Conservation (phyloP, 345 rosid genomes). For the Rhodamnia argentea region DNA sequence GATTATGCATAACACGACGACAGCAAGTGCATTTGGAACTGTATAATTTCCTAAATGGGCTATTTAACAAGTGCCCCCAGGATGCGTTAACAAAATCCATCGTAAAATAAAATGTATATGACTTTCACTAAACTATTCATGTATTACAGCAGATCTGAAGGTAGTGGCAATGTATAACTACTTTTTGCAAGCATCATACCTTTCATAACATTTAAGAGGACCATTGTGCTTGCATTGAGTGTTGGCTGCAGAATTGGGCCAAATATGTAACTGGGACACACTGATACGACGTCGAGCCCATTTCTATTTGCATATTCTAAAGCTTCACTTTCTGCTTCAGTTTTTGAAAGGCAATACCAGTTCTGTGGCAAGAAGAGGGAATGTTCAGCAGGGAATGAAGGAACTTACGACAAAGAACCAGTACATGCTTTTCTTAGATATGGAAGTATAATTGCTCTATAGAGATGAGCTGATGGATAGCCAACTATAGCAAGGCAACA, state of each 20-base stretch:
- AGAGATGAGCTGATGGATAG: not conserved
- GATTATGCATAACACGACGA: not conserved
- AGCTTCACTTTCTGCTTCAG: slow-evolving; percentile 69
- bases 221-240: slow-evolving; percentile 42
- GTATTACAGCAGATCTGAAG: not conserved
- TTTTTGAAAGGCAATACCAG: slow-evolving; percentile 66
- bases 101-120: not conserved
- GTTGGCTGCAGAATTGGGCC: slow-evolving; percentile 58
- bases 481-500: not conserved
- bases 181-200: slow-evolving; percentile 15
- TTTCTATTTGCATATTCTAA: slow-evolving; percentile 37
- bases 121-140: not conserved
- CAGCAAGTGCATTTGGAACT: not conserved
- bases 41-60: not conserved
- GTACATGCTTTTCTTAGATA: not conserved
- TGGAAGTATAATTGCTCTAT: not conserved
- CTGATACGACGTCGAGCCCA: slow-evolving; percentile 43
- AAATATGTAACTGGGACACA: slow-evolving; percentile 41
- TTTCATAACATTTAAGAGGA: slow-evolving; percentile 44
- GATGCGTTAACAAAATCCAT: not conserved
- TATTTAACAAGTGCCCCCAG: not conserved
- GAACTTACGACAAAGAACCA: not conserved
- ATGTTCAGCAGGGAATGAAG: not conserved
- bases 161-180: not conserved
- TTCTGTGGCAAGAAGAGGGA: slow-evolving; percentile 26